Conservation (phyloP, 2,329 filamentous ascomycete species). For the Colletotrichum salicis region DNA sequence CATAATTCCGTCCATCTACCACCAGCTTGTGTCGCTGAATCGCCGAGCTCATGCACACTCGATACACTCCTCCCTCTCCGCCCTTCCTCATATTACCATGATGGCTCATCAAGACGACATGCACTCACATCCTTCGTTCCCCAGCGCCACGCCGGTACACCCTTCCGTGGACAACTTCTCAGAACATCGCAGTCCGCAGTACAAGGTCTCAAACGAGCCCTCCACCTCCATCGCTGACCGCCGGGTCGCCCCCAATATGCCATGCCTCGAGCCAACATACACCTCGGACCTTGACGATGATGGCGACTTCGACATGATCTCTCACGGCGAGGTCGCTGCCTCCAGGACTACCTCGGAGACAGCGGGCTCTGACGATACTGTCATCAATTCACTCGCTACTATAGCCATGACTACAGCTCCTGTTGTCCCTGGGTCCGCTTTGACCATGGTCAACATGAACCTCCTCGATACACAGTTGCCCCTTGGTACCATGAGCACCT, state of each 20-base stretch:
- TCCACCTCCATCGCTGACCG: conserved; percentile 16
- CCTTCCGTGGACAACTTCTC: conserved; percentile 10
- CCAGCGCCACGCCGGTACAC: background rate
- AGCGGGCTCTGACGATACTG: conserved; percentile 20
- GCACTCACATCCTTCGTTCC: background rate
- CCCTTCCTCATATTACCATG: background rate
- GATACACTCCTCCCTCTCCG: background rate
- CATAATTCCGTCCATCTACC: background rate
- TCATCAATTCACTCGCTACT: background rate
- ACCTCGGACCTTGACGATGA: background rate
- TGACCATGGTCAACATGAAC: conserved; percentile 23
- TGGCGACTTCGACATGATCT: background rate
- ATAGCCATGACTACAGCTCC: background rate
- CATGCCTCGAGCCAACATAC: background rate
- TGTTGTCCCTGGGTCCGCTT: background rate
- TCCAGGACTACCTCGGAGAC: conserved; percentile 1
- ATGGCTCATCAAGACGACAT: conserved; percentile 12
- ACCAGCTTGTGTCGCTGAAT: conserved; percentile 12
- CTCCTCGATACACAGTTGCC: conserved; percentile 15
- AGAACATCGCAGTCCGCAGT: conserved; percentile 20
- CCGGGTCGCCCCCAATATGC: background rate
- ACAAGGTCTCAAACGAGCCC: conserved; percentile 21
- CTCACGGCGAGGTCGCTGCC: background rate
- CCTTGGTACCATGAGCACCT: conserved; percentile 1
- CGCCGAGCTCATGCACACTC: background rate